These are phyloP conservation scores for Boletus coccyginus DNA, from an alignment of 768 basidiomycete genomes.

Conservation along the genomic window DNA sequence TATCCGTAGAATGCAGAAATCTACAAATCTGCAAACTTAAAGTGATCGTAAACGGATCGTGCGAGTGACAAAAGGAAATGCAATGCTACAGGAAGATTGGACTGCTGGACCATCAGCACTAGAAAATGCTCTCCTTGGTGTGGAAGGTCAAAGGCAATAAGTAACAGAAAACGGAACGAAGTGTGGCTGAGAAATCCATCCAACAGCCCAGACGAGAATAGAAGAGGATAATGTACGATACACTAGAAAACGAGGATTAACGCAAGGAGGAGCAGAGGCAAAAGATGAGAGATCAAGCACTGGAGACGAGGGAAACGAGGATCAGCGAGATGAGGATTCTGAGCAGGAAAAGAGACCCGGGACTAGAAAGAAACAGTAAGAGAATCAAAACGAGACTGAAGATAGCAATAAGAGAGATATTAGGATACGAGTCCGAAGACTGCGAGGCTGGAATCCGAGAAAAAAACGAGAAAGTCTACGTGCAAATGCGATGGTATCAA, in stretches of 20 bases:
- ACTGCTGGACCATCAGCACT: conserved; percentile 29
- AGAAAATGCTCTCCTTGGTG: conserved; percentile 33
- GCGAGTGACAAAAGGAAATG: conserved; percentile 23
- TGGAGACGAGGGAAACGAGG: conserved; percentile 14
- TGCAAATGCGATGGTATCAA: conserved; percentile 22
- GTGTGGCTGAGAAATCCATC: conserved; percentile 32
- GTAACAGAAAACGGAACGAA: conserved; percentile 26
- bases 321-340: conserved; percentile 9
- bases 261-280: conserved; percentile 31
- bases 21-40: conserved; percentile 29
- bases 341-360: conserved; percentile 6
- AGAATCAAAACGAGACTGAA: conserved; percentile 25
- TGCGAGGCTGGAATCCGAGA: conserved; percentile 26
- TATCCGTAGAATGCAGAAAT: conserved; percentile 27
- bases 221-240: conserved; percentile 31
- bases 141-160: conserved; percentile 37
- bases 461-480: conserved; percentile 22
- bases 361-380: conserved; percentile 19
- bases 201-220: conserved; percentile 26
- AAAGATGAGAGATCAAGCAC: conserved; percentile 5
- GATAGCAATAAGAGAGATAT: conserved; percentile 36
- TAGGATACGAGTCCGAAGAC: conserved; percentile 31
- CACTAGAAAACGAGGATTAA: conserved; percentile 28
- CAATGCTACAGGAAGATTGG: conserved; percentile 35
- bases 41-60: conserved; percentile 13